phyloP scores from a whole-genome alignment of 768 basidiomycete genomes.

The Boletus coccyginus region DNA sequence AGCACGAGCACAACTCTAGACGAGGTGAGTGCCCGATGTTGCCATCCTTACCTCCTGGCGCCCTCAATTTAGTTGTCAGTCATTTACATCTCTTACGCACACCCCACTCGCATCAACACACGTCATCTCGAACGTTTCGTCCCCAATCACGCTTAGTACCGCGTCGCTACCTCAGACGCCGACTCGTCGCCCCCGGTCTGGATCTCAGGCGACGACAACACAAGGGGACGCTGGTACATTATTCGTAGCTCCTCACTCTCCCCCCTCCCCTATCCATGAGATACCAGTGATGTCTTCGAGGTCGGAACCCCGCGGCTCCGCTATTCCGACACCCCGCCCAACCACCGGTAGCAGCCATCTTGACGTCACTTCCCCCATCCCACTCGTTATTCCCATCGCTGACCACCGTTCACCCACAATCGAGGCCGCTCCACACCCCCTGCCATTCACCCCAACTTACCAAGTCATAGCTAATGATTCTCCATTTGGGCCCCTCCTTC shows the following conservation, averaged over 20 bases:
- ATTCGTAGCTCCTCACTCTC: background rate
- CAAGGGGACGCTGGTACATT: background rate
- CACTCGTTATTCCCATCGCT: conserved; percentile 11
- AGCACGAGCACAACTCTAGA: conserved; percentile 37
- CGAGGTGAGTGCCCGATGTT: conserved; percentile 39
- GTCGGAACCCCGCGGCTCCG: background rate
- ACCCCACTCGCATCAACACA: conserved; percentile 49
- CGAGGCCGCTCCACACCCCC: background rate
- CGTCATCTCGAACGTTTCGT: conserved; percentile 41
- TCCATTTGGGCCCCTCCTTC: conserved; percentile 31
- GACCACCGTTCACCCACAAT: background rate
- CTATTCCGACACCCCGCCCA: background rate
- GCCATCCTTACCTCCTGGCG: background rate
- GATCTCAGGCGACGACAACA: conserved; percentile 17
- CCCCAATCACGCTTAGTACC: conserved; percentile 18
- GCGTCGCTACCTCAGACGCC: conserved; percentile 17
- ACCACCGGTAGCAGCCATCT: background rate
- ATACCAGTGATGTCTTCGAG: conserved; percentile 1
- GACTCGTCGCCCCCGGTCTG: conserved; percentile 13
- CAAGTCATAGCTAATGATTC: conserved; percentile 23
- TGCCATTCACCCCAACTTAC: conserved; percentile 20
- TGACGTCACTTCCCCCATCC: conserved; percentile 1
- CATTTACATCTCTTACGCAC: conserved; percentile 44
- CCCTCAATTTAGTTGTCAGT: conserved; percentile 30
- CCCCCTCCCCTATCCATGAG: background rate